Evolutionary conservation across 2,329 filamentous ascomycete genomes (phyloP).

Genomic region (Venturia carpophila): DNA sequence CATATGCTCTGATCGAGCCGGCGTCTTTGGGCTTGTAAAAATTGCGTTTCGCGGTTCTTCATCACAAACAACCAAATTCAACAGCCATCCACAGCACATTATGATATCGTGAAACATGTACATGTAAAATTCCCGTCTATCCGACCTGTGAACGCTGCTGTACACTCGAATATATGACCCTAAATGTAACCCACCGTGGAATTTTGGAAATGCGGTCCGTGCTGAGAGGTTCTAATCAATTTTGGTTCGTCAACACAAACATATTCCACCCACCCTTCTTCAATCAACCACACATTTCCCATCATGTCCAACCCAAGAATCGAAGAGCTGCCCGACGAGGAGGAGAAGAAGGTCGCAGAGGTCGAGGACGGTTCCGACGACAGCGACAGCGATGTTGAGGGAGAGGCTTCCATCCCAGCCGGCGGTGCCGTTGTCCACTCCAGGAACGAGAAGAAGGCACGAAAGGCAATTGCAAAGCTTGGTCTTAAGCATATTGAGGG

Average conservation of each 20-base stretch:
- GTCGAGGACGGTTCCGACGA: conserved; percentile 65
- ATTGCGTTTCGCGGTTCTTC: conserved; percentile 9
- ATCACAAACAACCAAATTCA: conserved; percentile 7
- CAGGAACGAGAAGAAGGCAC: conserved; percentile 99
- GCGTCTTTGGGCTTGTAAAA: conserved; percentile 13
- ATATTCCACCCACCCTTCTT: neutral
- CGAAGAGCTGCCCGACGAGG: conserved; percentile 91
- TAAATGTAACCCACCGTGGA: neutral
- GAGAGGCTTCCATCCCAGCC: conserved; percentile 62
- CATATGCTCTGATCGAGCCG: conserved; percentile 2
- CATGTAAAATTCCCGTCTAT: neutral
- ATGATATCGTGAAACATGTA: neutral
- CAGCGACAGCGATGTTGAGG: conserved; percentile 70
- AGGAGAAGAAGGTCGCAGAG: conserved; percentile 67
- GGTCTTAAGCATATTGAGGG: conserved; percentile 92
- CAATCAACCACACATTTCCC: conserved; percentile 28
- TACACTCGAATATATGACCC: neutral
- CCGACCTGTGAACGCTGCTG: neutral
- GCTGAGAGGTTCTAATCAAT: neutral
- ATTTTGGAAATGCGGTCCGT: neutral
- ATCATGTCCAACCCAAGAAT: conserved; percentile 96
- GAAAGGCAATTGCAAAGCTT: conserved; percentile 98
- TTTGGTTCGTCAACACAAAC: conserved; percentile 1
- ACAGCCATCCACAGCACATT: conserved; percentile 19
- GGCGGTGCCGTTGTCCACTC: conserved; percentile 90